phyloP scores from a whole-genome alignment of 164 flowering plant species.

The Santalum album region DNA sequence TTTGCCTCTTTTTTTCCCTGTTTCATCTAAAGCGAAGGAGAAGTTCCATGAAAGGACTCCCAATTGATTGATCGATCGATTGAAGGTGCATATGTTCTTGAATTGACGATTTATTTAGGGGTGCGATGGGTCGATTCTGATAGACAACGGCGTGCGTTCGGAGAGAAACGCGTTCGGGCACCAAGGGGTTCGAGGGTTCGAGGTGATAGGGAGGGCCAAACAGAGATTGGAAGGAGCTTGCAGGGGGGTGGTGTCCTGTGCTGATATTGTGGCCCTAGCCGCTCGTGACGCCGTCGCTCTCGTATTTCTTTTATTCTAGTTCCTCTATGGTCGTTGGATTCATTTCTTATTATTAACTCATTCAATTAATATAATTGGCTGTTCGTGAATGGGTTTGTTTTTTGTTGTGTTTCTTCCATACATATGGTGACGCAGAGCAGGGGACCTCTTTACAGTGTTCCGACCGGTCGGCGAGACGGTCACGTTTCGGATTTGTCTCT shows the following conservation, averaged over 20 bases:
- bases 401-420: too few species aligned
- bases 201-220: slow-evolving; percentile 24
- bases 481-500: slow-evolving; percentile 8
- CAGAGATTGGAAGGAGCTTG: slow-evolving; percentile 19
- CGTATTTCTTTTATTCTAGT: slow-evolving; percentile 14
- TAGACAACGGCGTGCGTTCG: not conserved
- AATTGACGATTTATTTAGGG: slow-evolving; percentile 8
- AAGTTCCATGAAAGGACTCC: not conserved
- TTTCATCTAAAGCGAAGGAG: too few species aligned
- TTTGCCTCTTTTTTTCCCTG: not conserved
- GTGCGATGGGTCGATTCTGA: slow-evolving; percentile 23
- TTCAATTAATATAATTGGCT: too few species aligned
- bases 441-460: slow-evolving; percentile 16
- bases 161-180: slow-evolving; percentile 13
- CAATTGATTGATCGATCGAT: not conserved
- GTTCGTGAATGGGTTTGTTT: not conserved
- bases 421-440: slow-evolving; percentile 9
- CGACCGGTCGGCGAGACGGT: slow-evolving; percentile 23
- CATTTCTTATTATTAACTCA: too few species aligned
- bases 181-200: slow-evolving; percentile 26
- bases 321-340: too few species aligned
- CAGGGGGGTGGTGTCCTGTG: slow-evolving; percentile 25
- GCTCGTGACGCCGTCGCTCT: slow-evolving; percentile 25
- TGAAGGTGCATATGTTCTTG: too few species aligned
- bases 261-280: slow-evolving; percentile 33